Evolutionary conservation across 139 green algal species (phyloP).

Genomic region (Ettlia oleoabundans): DNA sequence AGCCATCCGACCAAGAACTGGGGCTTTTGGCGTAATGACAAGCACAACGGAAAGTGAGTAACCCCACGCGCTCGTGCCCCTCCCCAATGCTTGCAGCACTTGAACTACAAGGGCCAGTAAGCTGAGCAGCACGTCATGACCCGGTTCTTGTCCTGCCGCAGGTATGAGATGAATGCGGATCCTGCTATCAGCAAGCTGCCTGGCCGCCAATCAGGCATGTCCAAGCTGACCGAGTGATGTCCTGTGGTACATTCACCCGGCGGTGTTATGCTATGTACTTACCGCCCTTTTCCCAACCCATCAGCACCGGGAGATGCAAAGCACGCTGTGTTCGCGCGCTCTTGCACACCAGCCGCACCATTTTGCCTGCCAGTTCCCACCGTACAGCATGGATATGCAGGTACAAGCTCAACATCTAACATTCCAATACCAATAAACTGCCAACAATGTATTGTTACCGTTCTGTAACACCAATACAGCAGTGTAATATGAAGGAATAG

Average conservation of each 20-base stretch:
- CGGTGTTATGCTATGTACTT: no score
- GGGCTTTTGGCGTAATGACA: conserved; percentile 51
- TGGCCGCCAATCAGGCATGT: neutral
- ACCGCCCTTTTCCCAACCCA: no score
- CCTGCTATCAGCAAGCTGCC: conserved; percentile 11
- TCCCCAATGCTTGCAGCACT: neutral
- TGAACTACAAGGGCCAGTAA: neutral
- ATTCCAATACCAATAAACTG: no score
- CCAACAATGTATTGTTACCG: no score
- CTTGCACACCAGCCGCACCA: no score
- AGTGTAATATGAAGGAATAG: no score
- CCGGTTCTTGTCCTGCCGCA: neutral
- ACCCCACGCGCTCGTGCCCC: neutral
- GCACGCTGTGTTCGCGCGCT: no score
- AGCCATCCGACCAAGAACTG: conserved; percentile 43
- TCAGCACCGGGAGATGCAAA: no score
- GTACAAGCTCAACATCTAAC: no score
- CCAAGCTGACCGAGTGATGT: neutral
- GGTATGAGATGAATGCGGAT: conserved; percentile 15
- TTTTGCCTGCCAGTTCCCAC: no score
- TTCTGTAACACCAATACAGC: no score
- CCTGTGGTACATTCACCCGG: neutral
- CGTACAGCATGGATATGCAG: no score
- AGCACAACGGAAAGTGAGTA: conserved; percentile 33
- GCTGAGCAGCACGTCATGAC: neutral